Evolutionary conservation across 2,329 filamentous ascomycete species (phyloP).

Genomic region (Colletotrichum brevisporum): DNA sequence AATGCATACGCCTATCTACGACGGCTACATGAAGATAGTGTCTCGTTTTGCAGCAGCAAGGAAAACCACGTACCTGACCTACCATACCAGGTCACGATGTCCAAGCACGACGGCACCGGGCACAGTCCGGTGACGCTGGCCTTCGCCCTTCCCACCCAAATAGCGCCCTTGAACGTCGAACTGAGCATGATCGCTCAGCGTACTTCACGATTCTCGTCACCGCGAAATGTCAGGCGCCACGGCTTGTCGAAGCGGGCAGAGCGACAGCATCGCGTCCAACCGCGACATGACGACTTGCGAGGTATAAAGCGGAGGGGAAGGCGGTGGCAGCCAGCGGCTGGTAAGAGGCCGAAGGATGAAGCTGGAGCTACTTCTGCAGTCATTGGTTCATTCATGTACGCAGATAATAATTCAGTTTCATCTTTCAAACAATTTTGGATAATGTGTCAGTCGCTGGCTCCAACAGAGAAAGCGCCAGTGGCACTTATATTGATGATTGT

Average conservation of each 20-base stretch:
- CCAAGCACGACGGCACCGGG: conserved; percentile 4
- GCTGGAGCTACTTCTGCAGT: no score
- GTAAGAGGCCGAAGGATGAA: no score
- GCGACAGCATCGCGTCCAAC: neutral
- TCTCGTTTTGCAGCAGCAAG: no score
- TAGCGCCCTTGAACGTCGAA: neutral
- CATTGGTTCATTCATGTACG: neutral
- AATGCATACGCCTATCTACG: no score
- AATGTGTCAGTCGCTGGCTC: neutral
- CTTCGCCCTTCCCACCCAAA: neutral
- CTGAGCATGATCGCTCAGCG: neutral
- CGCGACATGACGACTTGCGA: neutral
- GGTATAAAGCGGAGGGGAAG: conserved; percentile 1
- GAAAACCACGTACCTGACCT: no score
- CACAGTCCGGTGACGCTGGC: neutral
- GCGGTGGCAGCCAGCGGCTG: neutral
- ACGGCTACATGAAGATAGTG: no score
- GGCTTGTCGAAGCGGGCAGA: neutral
- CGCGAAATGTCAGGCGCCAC: neutral
- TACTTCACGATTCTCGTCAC: neutral
- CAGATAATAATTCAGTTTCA: neutral
- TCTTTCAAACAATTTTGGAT: neutral
- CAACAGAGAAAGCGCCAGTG: neutral
- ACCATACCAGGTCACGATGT: conserved; percentile 1
- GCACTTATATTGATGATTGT: neutral